These are phyloP conservation scores for Agrostemma githago DNA, from an alignment of 148 eudicot genomes.

Conservation along the genomic window DNA sequence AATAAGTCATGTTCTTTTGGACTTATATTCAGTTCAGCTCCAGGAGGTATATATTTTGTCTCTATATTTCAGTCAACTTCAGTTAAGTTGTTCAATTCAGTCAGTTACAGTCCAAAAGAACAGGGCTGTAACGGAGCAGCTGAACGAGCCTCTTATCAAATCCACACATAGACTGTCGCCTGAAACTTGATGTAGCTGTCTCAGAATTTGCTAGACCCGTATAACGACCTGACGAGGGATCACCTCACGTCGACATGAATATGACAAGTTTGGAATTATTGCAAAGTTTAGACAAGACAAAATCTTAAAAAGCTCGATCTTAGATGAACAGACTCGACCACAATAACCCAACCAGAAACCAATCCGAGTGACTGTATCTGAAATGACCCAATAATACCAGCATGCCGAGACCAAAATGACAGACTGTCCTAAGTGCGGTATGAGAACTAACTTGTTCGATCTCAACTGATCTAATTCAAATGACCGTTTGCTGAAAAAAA, in stretches of 20 bases:
- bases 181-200: neutral
- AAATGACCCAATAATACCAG: neutral
- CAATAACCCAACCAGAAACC: neutral
- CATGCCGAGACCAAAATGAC: neutral
- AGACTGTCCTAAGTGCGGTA: neutral
- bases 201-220: neutral
- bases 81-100: too few species aligned
- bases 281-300: neutral
- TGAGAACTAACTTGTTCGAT: neutral
- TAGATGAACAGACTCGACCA: neutral
- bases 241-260: neutral
- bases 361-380: neutral
- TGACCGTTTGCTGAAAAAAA: neutral
- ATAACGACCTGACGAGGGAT: too few species aligned
- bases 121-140: neutral
- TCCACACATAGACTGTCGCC: neutral
- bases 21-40: too few species aligned
- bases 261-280: neutral
- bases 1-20: too few species aligned
- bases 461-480: neutral
- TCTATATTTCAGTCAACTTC: too few species aligned
- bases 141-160: too few species aligned
- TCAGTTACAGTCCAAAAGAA: too few species aligned
- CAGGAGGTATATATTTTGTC: too few species aligned
- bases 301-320: neutral